Base-by-base conservation (phyloP, 345 rosid species). In the Firmiana major region DNA sequence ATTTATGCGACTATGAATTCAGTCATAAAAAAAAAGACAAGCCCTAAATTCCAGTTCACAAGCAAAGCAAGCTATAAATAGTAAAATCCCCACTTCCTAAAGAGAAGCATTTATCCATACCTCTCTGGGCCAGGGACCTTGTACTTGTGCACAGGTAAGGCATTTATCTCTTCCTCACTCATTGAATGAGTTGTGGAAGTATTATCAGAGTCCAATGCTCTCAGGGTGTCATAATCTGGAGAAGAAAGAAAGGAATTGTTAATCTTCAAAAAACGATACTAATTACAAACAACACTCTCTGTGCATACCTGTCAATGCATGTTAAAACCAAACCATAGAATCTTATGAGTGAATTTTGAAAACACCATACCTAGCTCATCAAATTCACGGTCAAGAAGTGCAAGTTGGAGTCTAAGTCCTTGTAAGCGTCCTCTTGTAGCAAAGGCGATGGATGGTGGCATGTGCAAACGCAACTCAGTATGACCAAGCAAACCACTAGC, bases 111-210 rank as follows among this genome's bases (percentile, higher is more conserved):
- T 31, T 43, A 7, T 73, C 76, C 87, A 66, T 79, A 91, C 93
- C 83, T 87, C 70, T 89, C 84, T 4, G 77, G 40, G 46, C 84
- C 79, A 74, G 87, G 77, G 70, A 79, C 85, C 85, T 85, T 91
- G 72, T 89, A 87, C 80, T 87, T 88, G 79, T 89, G 92, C 75
- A 91, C 87, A 45, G 96, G 93, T 53, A 89, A 82, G 62, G 92
- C 84, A 84, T 91, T 91, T 79, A 91, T 91, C 87, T 89, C 93
- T 68, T 89, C 96, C 81, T 91, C 93, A 22, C 87, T 91, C 96
- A 91, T 89, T 34, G 96, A 87, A 79, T 78, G 84, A 54, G 81
- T 74, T 38, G 89, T 19, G 24, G 87, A 78, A 77, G 77, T 58
- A 80, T 85, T 89, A 75, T 88, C 90, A 28, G 87, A 85, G 75